These are phyloP conservation scores for Blastocystis sp. DNA, from an alignment of 352 stramenopile species.

Conservation along the genomic window DNA sequence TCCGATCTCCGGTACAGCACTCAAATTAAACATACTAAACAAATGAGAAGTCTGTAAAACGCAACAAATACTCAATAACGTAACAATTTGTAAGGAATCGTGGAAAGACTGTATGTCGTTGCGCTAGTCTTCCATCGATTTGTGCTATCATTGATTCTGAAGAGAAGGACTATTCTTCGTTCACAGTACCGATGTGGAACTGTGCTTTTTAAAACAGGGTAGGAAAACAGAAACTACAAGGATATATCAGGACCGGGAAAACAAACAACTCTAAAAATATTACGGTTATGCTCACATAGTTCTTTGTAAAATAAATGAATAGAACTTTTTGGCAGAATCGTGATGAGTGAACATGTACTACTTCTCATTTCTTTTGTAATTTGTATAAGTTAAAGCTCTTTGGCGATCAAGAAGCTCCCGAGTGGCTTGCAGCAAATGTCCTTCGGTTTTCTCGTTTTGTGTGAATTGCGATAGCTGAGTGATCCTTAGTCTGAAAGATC, in stretches of 20 bases:
- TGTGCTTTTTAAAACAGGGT: no score
- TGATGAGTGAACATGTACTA: not conserved
- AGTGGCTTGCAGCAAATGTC: slow-evolving; percentile 47
- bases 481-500: slow-evolving; percentile 48
- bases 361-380: not conserved
- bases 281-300: no score
- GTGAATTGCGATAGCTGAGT: not conserved
- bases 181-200: no score
- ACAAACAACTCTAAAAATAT: not conserved
- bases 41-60: not conserved
- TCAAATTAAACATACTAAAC: slow-evolving; percentile 62
- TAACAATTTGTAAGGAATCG: not conserved
- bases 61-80: not conserved
- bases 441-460: slow-evolving; percentile 51
- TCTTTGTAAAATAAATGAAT: no score
- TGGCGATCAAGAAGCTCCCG: slow-evolving; percentile 16
- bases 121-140: slow-evolving; percentile 11
- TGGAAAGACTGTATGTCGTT: slow-evolving; percentile 58
- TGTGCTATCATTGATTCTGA: no score
- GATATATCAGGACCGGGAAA: no score
- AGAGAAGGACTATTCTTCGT: no score
- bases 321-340: not conserved
- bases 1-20: slow-evolving; percentile 58
- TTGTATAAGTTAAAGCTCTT: not conserved
- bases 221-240: no score